Conservation (phyloP, 495 filamentous ascomycete species). For the Lophiotrema nucula region DNA sequence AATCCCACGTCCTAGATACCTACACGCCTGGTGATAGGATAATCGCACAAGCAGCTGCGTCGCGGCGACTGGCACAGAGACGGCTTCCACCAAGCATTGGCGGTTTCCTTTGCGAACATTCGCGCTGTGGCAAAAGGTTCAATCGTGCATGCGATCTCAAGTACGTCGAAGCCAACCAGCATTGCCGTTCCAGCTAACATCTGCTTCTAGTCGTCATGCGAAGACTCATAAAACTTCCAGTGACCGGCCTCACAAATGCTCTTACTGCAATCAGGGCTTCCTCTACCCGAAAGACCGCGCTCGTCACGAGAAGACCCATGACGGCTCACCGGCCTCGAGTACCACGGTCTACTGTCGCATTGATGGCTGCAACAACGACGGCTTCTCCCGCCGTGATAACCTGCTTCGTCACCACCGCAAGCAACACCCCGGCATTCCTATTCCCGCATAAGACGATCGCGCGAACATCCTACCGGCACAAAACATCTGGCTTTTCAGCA, state of each 20-base stretch:
- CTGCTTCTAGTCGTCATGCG: slow-evolving; percentile 25
- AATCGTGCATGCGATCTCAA: slow-evolving; percentile 29
- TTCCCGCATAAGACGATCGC: too few species aligned
- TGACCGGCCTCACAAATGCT: slow-evolving; percentile 33
- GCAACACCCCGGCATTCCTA: slow-evolving; percentile 11
- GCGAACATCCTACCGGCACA: too few species aligned
- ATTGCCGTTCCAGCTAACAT: slow-evolving; percentile 3
- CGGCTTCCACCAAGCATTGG: slow-evolving; percentile 17
- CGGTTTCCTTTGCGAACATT: slow-evolving; percentile 20
- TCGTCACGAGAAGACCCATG: slow-evolving; percentile 27
- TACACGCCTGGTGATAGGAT: slow-evolving; percentile 29
- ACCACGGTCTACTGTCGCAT: slow-evolving; percentile 10
- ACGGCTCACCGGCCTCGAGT: neutral
- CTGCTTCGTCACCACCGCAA: slow-evolving; percentile 27
- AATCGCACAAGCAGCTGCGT: neutral
- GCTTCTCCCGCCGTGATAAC: slow-evolving; percentile 33
- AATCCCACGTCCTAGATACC: slow-evolving; percentile 7
- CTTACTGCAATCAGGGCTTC: slow-evolving; percentile 26
- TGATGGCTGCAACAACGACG: slow-evolving; percentile 18
- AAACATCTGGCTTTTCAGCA: too few species aligned
- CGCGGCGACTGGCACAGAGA: neutral
- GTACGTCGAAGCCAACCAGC: slow-evolving; percentile 11
- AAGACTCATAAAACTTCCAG: slow-evolving; percentile 16
- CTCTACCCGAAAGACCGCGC: slow-evolving; percentile 31
- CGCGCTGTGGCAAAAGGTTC: slow-evolving; percentile 13